Evolutionary conservation across 75 land plant species (phyloP).

Genomic region (Pseudotsuga menziesii): DNA sequence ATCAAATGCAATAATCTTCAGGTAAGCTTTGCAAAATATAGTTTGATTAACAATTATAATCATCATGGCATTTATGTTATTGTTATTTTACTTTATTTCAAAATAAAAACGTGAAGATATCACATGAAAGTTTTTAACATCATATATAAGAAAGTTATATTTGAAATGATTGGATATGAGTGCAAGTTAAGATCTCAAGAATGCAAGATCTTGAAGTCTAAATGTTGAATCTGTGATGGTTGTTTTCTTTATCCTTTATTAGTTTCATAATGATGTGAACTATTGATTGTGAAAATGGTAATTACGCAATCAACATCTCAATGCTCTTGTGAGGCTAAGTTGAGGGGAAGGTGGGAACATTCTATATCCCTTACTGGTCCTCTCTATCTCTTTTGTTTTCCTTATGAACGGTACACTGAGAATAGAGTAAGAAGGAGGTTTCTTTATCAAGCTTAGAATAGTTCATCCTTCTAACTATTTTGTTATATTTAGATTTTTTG

Average conservation of each 20-base stretch:
- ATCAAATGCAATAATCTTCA: constrained; percentile 82
- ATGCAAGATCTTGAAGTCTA: background rate
- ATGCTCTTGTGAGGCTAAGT: too few relatives aligned
- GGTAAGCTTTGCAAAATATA: constrained; percentile 23
- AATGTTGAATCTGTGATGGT: background rate
- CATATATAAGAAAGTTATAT: background rate
- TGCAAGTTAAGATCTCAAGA: background rate
- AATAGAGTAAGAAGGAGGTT: too few relatives aligned
- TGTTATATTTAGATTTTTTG: too few relatives aligned
- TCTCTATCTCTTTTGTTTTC: too few relatives aligned
- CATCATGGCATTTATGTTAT: background rate
- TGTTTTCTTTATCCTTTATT: background rate
- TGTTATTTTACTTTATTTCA: background rate
- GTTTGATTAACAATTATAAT: background rate
- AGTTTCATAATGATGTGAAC: background rate
- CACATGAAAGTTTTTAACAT: background rate
- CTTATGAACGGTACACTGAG: too few relatives aligned
- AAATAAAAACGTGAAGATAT: background rate
- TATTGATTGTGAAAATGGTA: too few relatives aligned
- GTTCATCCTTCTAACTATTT: too few relatives aligned
- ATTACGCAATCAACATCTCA: too few relatives aligned
- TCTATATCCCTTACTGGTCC: too few relatives aligned
- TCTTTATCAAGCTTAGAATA: too few relatives aligned
- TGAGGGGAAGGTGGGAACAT: too few relatives aligned
- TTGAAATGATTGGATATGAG: constrained; percentile 3